Evolutionary conservation across 345 rosid genomes (phyloP).

Genomic region (Eutrema heterophyllum): DNA sequence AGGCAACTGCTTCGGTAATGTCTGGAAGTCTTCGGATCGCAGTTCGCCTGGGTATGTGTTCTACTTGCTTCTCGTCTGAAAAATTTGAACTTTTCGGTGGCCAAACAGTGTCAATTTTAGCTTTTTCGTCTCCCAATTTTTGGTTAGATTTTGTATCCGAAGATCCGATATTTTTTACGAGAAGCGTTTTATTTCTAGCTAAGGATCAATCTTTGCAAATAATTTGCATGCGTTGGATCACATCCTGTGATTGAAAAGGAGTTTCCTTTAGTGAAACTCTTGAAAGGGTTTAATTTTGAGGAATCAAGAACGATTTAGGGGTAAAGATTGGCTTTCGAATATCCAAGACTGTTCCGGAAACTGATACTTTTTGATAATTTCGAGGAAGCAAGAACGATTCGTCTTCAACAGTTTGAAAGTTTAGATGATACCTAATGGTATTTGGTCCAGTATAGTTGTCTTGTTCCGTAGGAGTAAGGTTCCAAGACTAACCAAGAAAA

Average conservation of each 20-base stretch:
- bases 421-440: background rate
- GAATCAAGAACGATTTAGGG: background rate
- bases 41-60: slow-evolving; percentile 1
- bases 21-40: slow-evolving; percentile 1
- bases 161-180: background rate
- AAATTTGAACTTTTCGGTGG: background rate
- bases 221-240: background rate
- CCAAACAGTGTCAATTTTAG: background rate
- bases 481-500: background rate
- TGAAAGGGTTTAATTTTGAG: background rate
- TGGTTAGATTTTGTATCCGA: background rate
- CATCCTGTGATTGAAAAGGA: background rate
- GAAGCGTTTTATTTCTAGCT: background rate
- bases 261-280: background rate
- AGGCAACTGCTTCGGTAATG: background rate
- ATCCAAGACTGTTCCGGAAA: background rate
- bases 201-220: background rate
- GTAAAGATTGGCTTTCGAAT: background rate
- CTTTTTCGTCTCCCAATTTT: background rate
- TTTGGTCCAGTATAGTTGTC: background rate
- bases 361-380: background rate
- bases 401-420: background rate
- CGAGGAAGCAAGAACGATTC: background rate
- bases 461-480: background rate
- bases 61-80: background rate